phyloP scores from a whole-genome alignment of 1,284 basidiomycete species.

The Apiotrichum mycotoxinovorans region DNA sequence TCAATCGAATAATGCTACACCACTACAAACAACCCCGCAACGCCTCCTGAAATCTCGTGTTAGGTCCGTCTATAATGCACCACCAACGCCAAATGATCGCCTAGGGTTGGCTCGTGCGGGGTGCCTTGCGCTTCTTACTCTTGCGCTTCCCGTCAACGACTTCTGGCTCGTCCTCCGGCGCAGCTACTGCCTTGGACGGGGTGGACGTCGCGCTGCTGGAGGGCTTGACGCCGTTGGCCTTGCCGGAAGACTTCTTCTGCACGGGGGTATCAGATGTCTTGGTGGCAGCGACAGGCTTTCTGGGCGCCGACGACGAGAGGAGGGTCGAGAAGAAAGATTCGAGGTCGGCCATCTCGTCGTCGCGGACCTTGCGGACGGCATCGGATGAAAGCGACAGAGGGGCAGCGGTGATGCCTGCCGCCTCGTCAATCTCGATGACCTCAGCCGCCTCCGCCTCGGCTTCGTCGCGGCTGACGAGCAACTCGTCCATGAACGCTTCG shows the following conservation, averaged over 20 bases:
- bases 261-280: not conserved
- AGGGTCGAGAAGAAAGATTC: conserved; percentile 14
- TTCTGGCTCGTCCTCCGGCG: conserved; percentile 12
- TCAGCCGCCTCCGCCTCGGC: conserved; percentile 4
- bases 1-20: conserved; percentile 1
- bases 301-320: not conserved
- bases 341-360: conserved; percentile 19
- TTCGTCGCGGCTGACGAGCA: conserved; percentile 52
- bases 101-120: conserved; percentile 15
- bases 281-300: conserved; percentile 1
- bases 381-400: conserved; percentile 3
- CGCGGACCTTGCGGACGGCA: conserved; percentile 12
- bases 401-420: not conserved
- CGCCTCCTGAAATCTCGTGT: too few species aligned
- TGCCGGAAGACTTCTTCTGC: not conserved
- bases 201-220: conserved; percentile 9
- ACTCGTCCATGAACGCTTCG: conserved; percentile 64
- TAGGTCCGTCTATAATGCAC: not conserved
- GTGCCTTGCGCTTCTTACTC: conserved; percentile 25
- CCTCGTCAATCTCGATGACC: conserved; percentile 5
- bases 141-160: conserved; percentile 12
- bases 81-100: not conserved
- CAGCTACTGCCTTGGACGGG: conserved; percentile 1
- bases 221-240: not conserved
- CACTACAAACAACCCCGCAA: not conserved